phyloP scores from a whole-genome alignment of 2,329 filamentous ascomycete species.

The Fusarium sp. region DNA sequence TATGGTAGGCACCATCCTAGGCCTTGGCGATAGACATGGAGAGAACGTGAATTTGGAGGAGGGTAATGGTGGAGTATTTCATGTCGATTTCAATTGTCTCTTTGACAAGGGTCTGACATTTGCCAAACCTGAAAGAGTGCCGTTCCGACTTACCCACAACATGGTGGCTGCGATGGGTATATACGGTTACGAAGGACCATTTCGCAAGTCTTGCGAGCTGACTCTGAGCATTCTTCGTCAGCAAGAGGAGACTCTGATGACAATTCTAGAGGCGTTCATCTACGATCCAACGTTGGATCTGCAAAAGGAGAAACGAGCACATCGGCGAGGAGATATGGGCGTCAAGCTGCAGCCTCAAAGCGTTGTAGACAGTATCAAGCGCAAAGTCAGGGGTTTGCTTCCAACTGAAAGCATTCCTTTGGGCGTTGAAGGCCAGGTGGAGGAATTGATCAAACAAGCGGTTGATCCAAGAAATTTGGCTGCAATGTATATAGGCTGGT shows the following conservation, averaged over 20 bases:
- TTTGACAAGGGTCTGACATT: conserved; percentile 99
- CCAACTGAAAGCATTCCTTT: conserved; percentile 90
- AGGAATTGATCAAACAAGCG: conserved; percentile 90
- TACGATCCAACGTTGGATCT: conserved; percentile 97
- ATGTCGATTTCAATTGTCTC: conserved; percentile 99
- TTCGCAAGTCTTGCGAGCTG: conserved; percentile 88
- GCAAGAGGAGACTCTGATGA: conserved; percentile 96
- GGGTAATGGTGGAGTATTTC: conserved; percentile 90
- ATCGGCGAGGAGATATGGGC: conserved; percentile 50
- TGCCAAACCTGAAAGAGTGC: conserved; percentile 91
- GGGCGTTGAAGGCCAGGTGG: conserved; percentile 96
- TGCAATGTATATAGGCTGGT: conserved; percentile 98
- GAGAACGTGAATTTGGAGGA: conserved; percentile 98
- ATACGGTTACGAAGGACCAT: conserved; percentile 92
- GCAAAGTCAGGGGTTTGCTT: conserved; percentile 86
- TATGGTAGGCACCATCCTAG: conserved; percentile 97
- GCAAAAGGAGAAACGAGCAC: conserved; percentile 70
- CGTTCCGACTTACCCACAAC: conserved; percentile 97
- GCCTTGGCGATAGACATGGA: conserved; percentile 92
- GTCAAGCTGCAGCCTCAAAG: conserved; percentile 69
- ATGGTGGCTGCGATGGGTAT: conserved; percentile 98
- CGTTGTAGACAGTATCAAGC: conserved; percentile 87
- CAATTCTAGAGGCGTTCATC: conserved; percentile 94
- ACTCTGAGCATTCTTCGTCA: conserved; percentile 85
- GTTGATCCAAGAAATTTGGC: conserved; percentile 82